Conservation (phyloP, 805 yeast genomes). For the Candida xyloterini region DNA sequence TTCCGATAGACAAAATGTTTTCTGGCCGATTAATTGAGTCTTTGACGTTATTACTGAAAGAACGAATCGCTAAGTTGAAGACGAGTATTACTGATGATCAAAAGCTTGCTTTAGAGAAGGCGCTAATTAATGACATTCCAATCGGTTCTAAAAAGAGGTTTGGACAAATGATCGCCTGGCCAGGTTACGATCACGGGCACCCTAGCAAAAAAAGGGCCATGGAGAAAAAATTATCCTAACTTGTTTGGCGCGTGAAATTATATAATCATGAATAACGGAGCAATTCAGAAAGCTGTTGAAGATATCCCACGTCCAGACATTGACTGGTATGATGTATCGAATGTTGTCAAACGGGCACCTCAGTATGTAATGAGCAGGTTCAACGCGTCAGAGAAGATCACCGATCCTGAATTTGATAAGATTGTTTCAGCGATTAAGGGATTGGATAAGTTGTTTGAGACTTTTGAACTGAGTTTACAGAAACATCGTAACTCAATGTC, state of each 20-base stretch:
- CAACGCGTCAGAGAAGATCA: conserved; percentile 29
- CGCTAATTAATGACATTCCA: conserved; percentile 17
- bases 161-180: conserved; percentile 53
- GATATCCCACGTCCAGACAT: conserved; percentile 22
- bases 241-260: conserved; percentile 4
- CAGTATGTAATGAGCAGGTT: conserved; percentile 33
- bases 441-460: conserved; percentile 16
- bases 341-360: conserved; percentile 31
- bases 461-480: conserved; percentile 14
- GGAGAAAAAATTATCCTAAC: conserved; percentile 4
- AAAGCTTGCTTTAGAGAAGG: conserved; percentile 17
- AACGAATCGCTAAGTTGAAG: conserved; percentile 27
- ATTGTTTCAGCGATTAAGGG: conserved; percentile 18
- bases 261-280: conserved; percentile 2
- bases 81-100: conserved; percentile 15
- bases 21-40: conserved; percentile 41
- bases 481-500: conserved; percentile 16
- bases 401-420: conserved; percentile 39
- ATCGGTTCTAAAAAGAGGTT: conserved; percentile 19
- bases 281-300: conserved; percentile 11
- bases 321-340: conserved; percentile 29
- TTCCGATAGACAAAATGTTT: conserved; percentile 53
- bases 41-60: conserved; percentile 27
- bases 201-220: conserved; percentile 34
- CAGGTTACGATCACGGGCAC: conserved; percentile 66